These are phyloP conservation scores for Raphanus hybrid DNA, from an alignment of 441 rosid genomes.

Conservation along the genomic window DNA sequence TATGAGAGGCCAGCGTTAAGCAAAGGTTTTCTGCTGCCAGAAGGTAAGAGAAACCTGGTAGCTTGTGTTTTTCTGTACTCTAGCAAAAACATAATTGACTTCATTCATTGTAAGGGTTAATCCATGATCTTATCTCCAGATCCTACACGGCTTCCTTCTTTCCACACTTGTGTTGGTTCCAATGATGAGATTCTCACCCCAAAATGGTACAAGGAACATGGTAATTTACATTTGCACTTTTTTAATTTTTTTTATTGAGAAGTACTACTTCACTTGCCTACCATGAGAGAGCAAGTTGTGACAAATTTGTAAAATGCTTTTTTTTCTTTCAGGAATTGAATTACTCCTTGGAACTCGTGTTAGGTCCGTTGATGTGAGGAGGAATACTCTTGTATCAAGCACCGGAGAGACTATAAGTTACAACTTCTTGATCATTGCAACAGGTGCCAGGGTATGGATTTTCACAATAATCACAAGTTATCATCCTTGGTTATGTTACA, in stretches of 20 bases:
- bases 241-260: background rate
- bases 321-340: background rate
- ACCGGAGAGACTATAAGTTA: constrained; percentile 8
- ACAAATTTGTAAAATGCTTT: background rate
- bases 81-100: background rate
- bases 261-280: background rate
- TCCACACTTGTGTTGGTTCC: constrained; percentile 2
- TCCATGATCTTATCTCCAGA: background rate
- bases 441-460: constrained; percentile 14
- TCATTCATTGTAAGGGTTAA: background rate
- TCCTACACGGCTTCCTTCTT: constrained; percentile 10
- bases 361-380: background rate
- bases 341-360: constrained; percentile 4
- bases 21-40: constrained; percentile 4
- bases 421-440: constrained; percentile 5
- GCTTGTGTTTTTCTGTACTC: background rate
- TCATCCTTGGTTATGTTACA: background rate
- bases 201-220: constrained; percentile 10
- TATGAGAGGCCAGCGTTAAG: constrained; percentile 3
- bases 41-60: constrained; percentile 3
- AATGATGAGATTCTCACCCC: constrained; percentile 10
- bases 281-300: background rate
- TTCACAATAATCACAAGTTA: background rate
- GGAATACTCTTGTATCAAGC: background rate
- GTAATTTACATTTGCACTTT: background rate